phyloP scores from a whole-genome alignment of 208 protist species.

The Leishmania gerbilli region DNA sequence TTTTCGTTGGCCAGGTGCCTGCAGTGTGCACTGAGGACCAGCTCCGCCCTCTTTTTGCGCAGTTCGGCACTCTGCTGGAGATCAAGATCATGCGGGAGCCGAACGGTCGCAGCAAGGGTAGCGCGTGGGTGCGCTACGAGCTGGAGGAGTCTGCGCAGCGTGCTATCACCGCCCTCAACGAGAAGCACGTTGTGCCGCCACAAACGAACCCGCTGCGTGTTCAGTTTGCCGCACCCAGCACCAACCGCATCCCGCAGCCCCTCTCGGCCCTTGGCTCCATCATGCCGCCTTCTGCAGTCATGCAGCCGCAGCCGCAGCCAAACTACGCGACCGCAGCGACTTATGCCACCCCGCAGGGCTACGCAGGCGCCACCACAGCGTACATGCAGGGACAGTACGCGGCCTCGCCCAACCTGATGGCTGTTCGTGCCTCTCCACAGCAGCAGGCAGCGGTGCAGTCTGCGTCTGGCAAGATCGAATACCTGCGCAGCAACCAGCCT shows the following conservation, averaged over 20 bases:
- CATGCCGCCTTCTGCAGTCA: constrained; percentile 1
- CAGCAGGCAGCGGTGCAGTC: constrained; percentile 25
- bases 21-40: constrained; percentile 85
- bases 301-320: constrained; percentile 18
- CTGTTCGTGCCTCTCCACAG: constrained; percentile 19
- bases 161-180: constrained; percentile 76
- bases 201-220: constrained; percentile 84
- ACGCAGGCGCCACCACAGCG: constrained; percentile 19
- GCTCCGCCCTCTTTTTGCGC: constrained; percentile 67
- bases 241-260: constrained; percentile 25
- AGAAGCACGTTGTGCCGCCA: constrained; percentile 79
- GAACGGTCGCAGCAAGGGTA: constrained; percentile 74
- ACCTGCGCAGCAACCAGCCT: constrained; percentile 19
- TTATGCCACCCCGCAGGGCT: constrained; percentile 21
- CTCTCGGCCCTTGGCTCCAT: constrained; percentile 23
- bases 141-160: constrained; percentile 51
- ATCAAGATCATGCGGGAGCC: constrained; percentile 87
- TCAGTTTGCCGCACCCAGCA: constrained; percentile 64
- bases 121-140: constrained; percentile 86
- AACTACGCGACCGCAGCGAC: constrained; percentile 11
- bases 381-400: constrained; percentile 29
- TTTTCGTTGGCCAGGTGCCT: constrained; percentile 91
- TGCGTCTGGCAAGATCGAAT: constrained; percentile 21
- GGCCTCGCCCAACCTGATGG: constrained; percentile 26
- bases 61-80: constrained; percentile 73